Base-by-base conservation (phyloP, 2,329 filamentous ascomycete genomes). In the Orbilia javanica region DNA sequence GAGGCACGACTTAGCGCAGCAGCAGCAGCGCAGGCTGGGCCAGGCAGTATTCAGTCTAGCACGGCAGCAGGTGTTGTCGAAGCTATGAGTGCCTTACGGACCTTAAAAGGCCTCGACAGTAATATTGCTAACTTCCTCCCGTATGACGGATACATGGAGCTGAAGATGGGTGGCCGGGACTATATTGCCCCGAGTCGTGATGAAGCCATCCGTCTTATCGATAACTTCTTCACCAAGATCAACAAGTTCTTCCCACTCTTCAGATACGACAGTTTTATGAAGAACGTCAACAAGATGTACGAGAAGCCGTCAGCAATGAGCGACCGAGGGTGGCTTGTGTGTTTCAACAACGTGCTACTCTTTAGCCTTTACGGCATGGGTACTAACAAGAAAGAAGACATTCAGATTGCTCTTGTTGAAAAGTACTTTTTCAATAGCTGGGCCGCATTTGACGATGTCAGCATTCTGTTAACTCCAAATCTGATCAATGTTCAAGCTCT, bases 401-500 rank as follows among this genome's bases (percentile, higher is more conserved):
- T 79, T 10, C 64, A 74, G 46, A 78, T 78, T 18, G 74, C 74
- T n/a, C 39, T 78, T 15, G 74, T 78, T 4, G 72, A 60, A 66
- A 79, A 78, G 27, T 81, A 79, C 62, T 82, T 81, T 64, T 80
- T 79, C 57, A 82, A 81, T 67, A 81, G 73, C 8, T 82, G 81
- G 81, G 80, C 82, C 0, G 84, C 84, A 2, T 82, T 86, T 39
- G 83, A 84, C 20, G 84, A 87, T 80, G 84, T 90, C 69, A 87
- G 87, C 11, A 83, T 91, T 25, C 85, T 90, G 79, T 84, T 90
- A 81, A 87, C 89, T 0, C 85, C 88, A 25, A 88, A 84, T 31
- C 82, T 86, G 42, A 86, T 88, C 84, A 90, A 87, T 50, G 86
- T 90, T 22, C 86, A 89, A 79, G 88, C 89, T 8, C 84, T 91